Evolutionary conservation across 495 filamentous ascomycete genomes (phyloP), one percentile per base, ranked within the genome.

Genomic region (Penicillium manginii): DNA sequence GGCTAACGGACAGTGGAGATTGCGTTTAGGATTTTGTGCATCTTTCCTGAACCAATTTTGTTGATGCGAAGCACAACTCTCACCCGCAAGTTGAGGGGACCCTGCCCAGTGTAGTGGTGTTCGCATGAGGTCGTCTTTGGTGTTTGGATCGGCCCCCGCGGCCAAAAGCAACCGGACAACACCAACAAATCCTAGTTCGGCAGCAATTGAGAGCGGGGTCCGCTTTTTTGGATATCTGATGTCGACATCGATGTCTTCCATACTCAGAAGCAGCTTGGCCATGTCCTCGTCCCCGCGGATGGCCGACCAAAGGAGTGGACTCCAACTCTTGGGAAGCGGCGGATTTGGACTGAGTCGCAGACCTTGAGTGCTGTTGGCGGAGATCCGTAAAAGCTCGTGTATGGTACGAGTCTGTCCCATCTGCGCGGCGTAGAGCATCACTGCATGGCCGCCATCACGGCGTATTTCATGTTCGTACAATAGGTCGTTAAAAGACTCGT

Each of bases 221-320:
- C 46, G 17, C 19, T 19, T 26, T 8, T 8, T 49, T 11, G 46
- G 46, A 23, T 8, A 37, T 46, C 33, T 46, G 15, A 33, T 33
- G 52, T 55, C 17, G 29, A 55, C 52, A 35, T 8, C 10, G 9
- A 55, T 55, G 39, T 29, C 26, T 18, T 55, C 40, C n/a, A 47
- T 55, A 19, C 18, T 15, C 40, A 55, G 23, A n/a, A 55, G 52
- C 18, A 46, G 37, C 37, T 23, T 47, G 6, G 39, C 9, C 18
- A 35, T 22, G 19, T 55, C 22, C 18, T 45, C 52, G 33, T 55
- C 52, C 12, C 52, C 52, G 6, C 52, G 52, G 31, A 47, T 47
- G 2, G 40, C 40, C 42, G 52, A 55, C 52, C 52, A 55, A 35
- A 42, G n/a, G 42, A 55, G 52, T 42, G 42, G 52, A 29, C 23